A percentile compares a stretch with the other conserved stretches of the same genome.
phyloP scores from a whole-genome alignment of 176 grass and related monocot genomes.

The Rhynchospora pubera region DNA sequence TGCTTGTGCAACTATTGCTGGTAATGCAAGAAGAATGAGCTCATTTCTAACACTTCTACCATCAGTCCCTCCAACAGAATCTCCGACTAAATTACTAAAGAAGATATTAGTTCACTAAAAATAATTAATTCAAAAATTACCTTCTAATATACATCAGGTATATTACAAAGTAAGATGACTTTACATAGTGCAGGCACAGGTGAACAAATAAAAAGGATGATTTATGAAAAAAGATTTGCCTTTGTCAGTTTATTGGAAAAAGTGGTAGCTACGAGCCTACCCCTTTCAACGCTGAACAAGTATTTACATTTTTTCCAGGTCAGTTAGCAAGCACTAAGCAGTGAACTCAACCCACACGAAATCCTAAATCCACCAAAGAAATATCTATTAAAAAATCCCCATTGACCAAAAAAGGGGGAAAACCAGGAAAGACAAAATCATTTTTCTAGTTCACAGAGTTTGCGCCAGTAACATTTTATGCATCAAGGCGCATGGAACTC shows the following conservation, averaged over 20 bases:
- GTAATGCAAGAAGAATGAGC: constrained; percentile 71
- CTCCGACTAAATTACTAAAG: constrained; percentile 33
- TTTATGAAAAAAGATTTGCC: background rate
- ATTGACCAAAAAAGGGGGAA: background rate
- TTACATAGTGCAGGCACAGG: background rate
- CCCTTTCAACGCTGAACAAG: too few species aligned
- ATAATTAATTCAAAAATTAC: background rate
- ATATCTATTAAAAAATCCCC: background rate
- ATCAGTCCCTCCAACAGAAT: constrained; percentile 16
- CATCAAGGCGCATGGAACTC: background rate
- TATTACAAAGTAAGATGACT: constrained; percentile 8
- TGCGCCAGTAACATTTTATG: background rate
- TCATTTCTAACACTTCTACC: constrained; percentile 45
- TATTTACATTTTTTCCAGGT: too few species aligned
- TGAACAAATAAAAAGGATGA: background rate
- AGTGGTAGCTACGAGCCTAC: background rate
- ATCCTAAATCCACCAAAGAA: background rate
- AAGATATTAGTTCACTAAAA: background rate
- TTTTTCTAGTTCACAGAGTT: background rate
- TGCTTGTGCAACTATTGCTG: constrained; percentile 76
- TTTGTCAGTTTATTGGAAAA: background rate
- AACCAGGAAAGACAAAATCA: background rate
- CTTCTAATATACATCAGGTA: background rate
- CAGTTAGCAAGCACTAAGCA: background rate
- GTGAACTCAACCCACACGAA: background rate